A percentile compares a stretch with the other conserved stretches of the same genome.
Evolutionary conservation across 2,329 filamentous ascomycete genomes (phyloP).

Genomic region (Aspergillus sp.): DNA sequence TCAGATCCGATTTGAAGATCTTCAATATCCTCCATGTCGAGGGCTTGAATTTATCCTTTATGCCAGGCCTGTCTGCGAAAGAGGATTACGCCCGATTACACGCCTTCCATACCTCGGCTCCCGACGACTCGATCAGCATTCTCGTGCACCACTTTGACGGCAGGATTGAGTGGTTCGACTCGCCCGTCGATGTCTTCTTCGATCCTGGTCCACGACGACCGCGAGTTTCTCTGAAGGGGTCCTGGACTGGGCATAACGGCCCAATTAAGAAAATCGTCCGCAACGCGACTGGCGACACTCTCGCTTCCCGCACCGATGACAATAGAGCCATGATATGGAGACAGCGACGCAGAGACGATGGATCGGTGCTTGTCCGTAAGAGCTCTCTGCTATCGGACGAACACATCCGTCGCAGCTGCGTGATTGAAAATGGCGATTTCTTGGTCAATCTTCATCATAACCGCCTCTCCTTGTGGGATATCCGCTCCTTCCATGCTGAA

Average conservation of each 20-base stretch:
- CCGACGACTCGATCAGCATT: conserved; percentile 58
- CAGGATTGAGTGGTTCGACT: conserved; percentile 70
- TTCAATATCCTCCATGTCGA: conserved; percentile 79
- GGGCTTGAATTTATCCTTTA: conserved; percentile 39
- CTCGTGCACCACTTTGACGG: conserved; percentile 80
- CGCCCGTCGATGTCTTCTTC: conserved; percentile 68
- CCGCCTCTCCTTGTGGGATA: conserved; percentile 70
- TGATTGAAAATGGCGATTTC: conserved; percentile 68
- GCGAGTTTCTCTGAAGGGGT: conserved; percentile 53
- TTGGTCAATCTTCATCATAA: conserved; percentile 69
- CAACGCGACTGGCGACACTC: conserved; percentile 67
- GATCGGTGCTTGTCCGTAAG: conserved; percentile 53
- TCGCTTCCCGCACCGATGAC: conserved; percentile 69
- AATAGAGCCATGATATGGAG: conserved; percentile 80
- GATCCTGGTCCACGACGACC: conserved; percentile 55
- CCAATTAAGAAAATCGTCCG: conserved; percentile 78
- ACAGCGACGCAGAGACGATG: conserved; percentile 46
- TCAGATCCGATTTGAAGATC: conserved; percentile 56
- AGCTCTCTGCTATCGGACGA: conserved; percentile 58
- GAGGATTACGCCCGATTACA: conserved; percentile 60
- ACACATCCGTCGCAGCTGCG: conserved; percentile 69
- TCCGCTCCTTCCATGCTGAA: conserved; percentile 49
- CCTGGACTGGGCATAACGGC: conserved; percentile 77
- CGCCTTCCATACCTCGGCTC: conserved; percentile 57
- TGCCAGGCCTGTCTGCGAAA: conserved; percentile 16